Evolutionary conservation across 306 rosid genomes (phyloP).

Genomic region (Cyclanthera cordifolia): DNA sequence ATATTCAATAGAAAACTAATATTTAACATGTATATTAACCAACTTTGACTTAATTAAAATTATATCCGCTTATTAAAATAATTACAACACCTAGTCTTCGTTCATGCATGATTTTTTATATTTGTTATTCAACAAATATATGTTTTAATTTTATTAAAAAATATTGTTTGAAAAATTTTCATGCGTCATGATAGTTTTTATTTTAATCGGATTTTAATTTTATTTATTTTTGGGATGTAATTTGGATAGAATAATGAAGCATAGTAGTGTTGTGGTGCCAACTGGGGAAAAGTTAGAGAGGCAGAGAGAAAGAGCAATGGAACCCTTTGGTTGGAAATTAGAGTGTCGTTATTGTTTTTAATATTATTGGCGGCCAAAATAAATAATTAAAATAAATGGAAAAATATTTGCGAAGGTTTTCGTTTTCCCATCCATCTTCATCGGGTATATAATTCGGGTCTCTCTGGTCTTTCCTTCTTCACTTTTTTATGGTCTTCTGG

Average conservation of each 20-base stretch:
- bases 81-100: neutral
- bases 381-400: neutral
- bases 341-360: neutral
- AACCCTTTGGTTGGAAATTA: neutral
- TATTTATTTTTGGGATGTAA: neutral
- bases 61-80: neutral
- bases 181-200: neutral
- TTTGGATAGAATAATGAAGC: neutral
- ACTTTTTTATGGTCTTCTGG: neutral
- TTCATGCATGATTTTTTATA: slow-evolving; percentile 1
- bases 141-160: no score
- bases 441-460: neutral
- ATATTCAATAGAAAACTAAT: no score
- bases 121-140: neutral
- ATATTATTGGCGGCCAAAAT: slow-evolving; percentile 2
- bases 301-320: neutral
- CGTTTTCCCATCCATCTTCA: neutral
- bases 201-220: no score
- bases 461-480: neutral
- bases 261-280: neutral
- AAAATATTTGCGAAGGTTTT: neutral
- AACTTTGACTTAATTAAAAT: neutral
- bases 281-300: neutral
- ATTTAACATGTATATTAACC: neutral
- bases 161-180: neutral